Evolutionary conservation across 2,329 filamentous ascomycete genomes (phyloP).

Genomic region (Cadophora gregata): DNA sequence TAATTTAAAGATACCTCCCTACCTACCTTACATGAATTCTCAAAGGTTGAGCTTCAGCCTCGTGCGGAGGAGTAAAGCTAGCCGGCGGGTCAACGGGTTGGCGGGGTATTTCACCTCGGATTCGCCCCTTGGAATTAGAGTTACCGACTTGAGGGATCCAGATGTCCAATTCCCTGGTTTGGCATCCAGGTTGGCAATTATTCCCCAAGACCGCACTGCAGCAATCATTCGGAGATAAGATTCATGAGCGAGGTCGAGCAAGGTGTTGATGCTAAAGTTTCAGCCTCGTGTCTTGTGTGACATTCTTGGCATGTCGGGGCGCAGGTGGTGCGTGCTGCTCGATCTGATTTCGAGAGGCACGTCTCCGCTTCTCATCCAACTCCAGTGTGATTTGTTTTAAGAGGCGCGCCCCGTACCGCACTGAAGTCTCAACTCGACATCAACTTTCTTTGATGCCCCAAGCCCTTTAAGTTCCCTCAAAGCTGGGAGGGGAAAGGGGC

Average conservation of each 20-base stretch:
- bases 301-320: conserved; percentile 16
- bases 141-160: neutral
- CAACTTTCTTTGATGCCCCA: conserved; percentile 65
- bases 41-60: conserved; percentile 19
- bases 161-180: neutral
- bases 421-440: conserved; percentile 63
- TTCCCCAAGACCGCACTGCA: no score
- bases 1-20: no score
- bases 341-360: neutral
- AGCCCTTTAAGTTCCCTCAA: neutral
- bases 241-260: neutral
- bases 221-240: conserved; percentile 10
- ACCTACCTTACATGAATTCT: neutral
- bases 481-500: no score
- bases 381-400: conserved; percentile 61
- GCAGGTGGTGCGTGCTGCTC: neutral
- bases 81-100: neutral
- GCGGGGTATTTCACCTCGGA: neutral
- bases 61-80: conserved; percentile 18
- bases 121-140: neutral
- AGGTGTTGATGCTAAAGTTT: neutral
- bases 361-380: conserved; percentile 62
- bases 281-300: neutral
- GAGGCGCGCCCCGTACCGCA: neutral
- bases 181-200: no score